phyloP scores from a whole-genome alignment of 2,329 filamentous ascomycete species.

The Chlorencoelia australis region DNA sequence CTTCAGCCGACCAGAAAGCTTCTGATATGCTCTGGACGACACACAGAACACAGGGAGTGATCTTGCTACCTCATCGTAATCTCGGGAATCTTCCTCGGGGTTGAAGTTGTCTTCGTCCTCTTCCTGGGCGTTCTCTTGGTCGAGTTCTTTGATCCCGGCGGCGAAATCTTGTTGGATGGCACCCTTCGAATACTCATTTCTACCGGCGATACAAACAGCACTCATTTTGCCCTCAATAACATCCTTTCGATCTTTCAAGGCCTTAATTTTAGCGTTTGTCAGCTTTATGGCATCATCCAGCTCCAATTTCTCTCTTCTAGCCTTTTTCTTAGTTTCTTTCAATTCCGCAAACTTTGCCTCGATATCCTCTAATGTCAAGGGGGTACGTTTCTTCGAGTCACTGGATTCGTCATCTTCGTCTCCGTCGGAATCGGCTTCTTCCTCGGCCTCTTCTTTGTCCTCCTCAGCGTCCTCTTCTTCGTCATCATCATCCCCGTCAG shows the following conservation, averaged over 20 bases:
- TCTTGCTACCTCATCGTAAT: constrained; percentile 47
- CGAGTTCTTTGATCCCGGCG: constrained; percentile 47
- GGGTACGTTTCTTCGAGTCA: constrained; percentile 17
- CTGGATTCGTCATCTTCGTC: not conserved
- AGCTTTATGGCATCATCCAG: constrained; percentile 30
- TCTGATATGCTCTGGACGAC: constrained; percentile 51
- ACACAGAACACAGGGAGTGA: constrained; percentile 55
- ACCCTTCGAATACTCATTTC: constrained; percentile 45
- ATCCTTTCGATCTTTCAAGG: constrained; percentile 19
- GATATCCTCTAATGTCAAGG: constrained; percentile 33
- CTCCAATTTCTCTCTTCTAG: constrained; percentile 24
- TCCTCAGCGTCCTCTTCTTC: constrained; percentile 26
- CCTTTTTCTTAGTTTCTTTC: constrained; percentile 33
- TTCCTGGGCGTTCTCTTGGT: constrained; percentile 41
- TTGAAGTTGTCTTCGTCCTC: constrained; percentile 45
- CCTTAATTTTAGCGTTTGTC: constrained; percentile 29
- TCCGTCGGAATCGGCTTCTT: constrained; percentile 18
- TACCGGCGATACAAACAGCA: constrained; percentile 38
- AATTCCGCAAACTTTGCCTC: constrained; percentile 34
- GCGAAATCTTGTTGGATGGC: constrained; percentile 51
- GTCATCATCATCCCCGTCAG: constrained; percentile 15
- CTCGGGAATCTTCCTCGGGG: constrained; percentile 41
- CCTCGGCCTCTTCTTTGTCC: constrained; percentile 18
- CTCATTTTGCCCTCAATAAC: constrained; percentile 28
- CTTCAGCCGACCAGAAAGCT: constrained; percentile 42